Evolutionary conservation across 306 rosid genomes (phyloP).

Genomic region (Argentina anserina): DNA sequence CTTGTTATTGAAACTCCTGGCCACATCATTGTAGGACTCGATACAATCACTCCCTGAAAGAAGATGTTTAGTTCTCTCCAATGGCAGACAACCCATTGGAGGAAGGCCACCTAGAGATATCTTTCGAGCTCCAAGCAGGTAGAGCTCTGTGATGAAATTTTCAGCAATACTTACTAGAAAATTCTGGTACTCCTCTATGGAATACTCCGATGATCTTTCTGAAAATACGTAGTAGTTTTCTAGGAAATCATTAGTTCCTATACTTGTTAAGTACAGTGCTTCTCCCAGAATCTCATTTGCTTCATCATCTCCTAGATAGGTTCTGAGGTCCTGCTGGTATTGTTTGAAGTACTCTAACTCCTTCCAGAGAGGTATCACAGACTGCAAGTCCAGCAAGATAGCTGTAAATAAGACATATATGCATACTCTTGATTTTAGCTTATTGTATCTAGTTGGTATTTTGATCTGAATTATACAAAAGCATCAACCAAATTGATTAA

Average conservation of each 20-base stretch:
- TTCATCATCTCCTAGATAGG: constrained; percentile 37
- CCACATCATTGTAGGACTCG: constrained; percentile 37
- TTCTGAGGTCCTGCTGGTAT: constrained; percentile 42
- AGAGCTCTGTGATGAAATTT: constrained; percentile 31
- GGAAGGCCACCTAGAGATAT: constrained; percentile 43
- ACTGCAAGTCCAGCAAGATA: constrained; percentile 28
- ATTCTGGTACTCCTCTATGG: constrained; percentile 43
- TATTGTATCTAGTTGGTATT: background rate
- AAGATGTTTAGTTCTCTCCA: constrained; percentile 43
- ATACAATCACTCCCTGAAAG: constrained; percentile 29
- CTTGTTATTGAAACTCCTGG: constrained; percentile 44
- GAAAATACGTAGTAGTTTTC: constrained; percentile 43
- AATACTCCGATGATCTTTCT: constrained; percentile 35
- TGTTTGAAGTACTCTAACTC: constrained; percentile 49
- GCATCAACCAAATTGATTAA: background rate
- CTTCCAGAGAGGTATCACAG: constrained; percentile 60
- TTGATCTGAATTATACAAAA: background rate
- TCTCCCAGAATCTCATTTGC: constrained; percentile 41
- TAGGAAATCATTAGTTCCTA: constrained; percentile 63
- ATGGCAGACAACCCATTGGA: constrained; percentile 67
- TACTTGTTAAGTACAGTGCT: constrained; percentile 42
- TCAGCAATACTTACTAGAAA: constrained; percentile 35
- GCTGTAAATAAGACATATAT: background rate
- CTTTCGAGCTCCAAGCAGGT: constrained; percentile 44
- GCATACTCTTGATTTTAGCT: background rate